Percentiles rank a stretch among this genome's conserved stretches.
phyloP scores from a whole-genome alignment of 371 early-diverging fungal species.

The Apophysomyces sp. region DNA sequence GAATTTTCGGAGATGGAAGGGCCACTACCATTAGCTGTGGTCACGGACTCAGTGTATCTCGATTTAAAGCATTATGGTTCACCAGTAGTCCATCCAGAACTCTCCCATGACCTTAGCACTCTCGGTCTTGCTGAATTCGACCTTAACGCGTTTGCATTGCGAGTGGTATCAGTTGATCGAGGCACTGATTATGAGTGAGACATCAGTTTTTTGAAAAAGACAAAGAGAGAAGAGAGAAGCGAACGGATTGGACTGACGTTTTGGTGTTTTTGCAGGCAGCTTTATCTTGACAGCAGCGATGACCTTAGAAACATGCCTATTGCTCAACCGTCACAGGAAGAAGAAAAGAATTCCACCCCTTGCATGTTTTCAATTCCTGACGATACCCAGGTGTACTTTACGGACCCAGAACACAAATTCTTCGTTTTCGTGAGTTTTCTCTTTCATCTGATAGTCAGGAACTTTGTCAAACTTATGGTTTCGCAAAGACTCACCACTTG shows the following conservation, averaged over 20 bases:
- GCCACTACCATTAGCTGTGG: constrained; percentile 51
- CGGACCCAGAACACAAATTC: constrained; percentile 49
- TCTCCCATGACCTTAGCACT: constrained; percentile 6
- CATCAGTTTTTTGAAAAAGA: not conserved
- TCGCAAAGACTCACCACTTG: constrained; percentile 55
- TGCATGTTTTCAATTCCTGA: constrained; percentile 53
- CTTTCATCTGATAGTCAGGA: too few species aligned
- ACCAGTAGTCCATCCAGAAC: constrained; percentile 1
- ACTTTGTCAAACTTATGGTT: not conserved
- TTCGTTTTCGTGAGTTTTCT: constrained; percentile 52
- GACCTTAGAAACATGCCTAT: not conserved
- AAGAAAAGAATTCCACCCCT: constrained; percentile 2
- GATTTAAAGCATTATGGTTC: constrained; percentile 39
- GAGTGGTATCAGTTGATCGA: constrained; percentile 57
- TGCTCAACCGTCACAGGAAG: not conserved
- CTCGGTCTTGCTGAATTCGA: constrained; percentile 42
- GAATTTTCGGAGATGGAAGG: constrained; percentile 66
- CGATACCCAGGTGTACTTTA: constrained; percentile 59
- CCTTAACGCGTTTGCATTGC: constrained; percentile 55
- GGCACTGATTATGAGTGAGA: constrained; percentile 34
- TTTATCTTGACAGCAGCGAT: constrained; percentile 4
- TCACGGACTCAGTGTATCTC: constrained; percentile 32
- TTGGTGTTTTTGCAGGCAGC: constrained; percentile 3
- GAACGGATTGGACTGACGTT: not conserved
- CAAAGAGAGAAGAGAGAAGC: not conserved